Base-by-base conservation (phyloP, 495 filamentous ascomycete genomes). In the Trypethelium eluteriae region DNA sequence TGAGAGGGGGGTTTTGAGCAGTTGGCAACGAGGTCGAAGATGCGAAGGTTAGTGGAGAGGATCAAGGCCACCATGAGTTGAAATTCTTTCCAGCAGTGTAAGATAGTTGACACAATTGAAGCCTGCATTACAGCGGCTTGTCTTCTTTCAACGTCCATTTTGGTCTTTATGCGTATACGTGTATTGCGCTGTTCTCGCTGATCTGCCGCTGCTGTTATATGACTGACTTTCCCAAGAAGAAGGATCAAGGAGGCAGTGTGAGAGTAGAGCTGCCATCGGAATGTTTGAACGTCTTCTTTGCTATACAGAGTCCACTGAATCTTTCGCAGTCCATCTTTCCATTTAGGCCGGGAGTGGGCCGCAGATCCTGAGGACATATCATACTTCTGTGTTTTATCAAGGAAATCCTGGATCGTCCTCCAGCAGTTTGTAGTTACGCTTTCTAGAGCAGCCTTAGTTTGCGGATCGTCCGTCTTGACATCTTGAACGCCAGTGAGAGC, bases 251-350 rank as follows among this genome's bases (percentile, higher is more conserved):
- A 64, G 25, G 39, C 62, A 14, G 39, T 46, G 18, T 64, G 62
- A 1, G 38, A 44, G 10, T 64, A 36, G 18, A 64, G 62, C 38
- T 64, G 62, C 25, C 18, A 14, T 18, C 46, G 35, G 46, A 64
- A 46, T 44, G 1, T 46, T 6, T 34, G 35, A n/a, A 64, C 38
- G 35, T 64, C 62, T 2, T 64, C 62, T 64, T 64, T 46, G 39
- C 38, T 39, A 64, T 64, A 46, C 0, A 64, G 3, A 1, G 38
- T 35, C 62, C 62, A 64, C 2, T 64, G 62, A 46, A 64, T 64
- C 18, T 46, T 64, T 9, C 62, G 35, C 0, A 39, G 4, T 2
- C 62, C 35, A 47, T 64, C 38, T 38, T 64, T 53, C 5, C 11
- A 53, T 3, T 12, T 44, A 1, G 18, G 41, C 36, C n/a, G 34